These are phyloP conservation scores for Candida sp. DNA, from an alignment of 1,139 yeast genomes.

Conservation along the genomic window DNA sequence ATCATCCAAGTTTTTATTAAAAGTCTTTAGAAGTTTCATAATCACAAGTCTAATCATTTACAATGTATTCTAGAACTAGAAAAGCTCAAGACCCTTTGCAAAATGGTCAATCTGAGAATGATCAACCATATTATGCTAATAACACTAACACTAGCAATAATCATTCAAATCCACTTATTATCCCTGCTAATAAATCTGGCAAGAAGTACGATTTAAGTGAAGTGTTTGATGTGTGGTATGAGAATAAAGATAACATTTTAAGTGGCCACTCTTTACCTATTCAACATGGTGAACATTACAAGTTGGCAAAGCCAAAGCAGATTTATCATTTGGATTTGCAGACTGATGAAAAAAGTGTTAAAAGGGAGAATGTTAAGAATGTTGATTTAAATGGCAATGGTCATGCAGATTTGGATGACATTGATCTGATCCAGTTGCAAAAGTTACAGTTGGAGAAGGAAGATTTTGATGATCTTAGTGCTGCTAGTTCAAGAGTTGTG, in stretches of 20 bases:
- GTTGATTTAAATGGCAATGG: not conserved
- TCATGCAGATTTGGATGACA: not conserved
- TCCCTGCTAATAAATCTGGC: slow-evolving; percentile 37
- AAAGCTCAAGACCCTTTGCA: slow-evolving; percentile 9
- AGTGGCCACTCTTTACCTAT: slow-evolving; percentile 20
- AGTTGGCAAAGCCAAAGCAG: slow-evolving; percentile 25
- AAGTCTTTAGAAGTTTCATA: not conserved
- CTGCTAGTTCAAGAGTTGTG: not conserved
- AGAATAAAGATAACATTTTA: slow-evolving; percentile 36
- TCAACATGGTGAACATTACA: slow-evolving; percentile 26
- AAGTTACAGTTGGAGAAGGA: not conserved
- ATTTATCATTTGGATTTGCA: slow-evolving; percentile 37
- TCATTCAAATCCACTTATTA: slow-evolving; percentile 11
- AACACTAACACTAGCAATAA: slow-evolving; percentile 3
- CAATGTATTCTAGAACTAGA: slow-evolving; percentile 12
- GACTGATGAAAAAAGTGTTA: slow-evolving; percentile 1
- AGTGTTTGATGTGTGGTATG: slow-evolving; percentile 51
- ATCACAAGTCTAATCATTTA: not conserved
- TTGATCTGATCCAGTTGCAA: not conserved
- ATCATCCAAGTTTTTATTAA: too few species aligned
- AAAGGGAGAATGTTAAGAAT: not conserved
- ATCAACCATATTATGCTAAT: not conserved
- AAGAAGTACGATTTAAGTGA: slow-evolving; percentile 49
- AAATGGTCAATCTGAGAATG: slow-evolving; percentile 1
- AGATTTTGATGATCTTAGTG: not conserved